Base-by-base conservation (phyloP, 1,139 yeast species). In the Yamadazyma friedrichii region DNA sequence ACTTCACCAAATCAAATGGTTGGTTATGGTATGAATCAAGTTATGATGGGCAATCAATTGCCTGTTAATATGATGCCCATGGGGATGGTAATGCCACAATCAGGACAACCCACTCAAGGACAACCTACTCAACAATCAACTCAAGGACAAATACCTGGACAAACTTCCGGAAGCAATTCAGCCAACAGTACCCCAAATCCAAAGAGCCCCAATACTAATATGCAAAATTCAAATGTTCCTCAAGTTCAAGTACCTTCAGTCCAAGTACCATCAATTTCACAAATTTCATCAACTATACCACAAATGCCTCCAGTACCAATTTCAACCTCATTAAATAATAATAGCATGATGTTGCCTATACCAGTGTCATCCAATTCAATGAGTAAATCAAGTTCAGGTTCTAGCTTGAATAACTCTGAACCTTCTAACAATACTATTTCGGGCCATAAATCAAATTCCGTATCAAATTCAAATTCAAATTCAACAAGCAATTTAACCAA, bases 51-150 rank as follows among this genome's bases (percentile, higher is more conserved):
- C 10, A 12, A 25, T 15, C 36, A 33, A 11, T 33, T 24, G 11
- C 36, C 36, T 9, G 36, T 33, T 16, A 24, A 24, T 15, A 25
- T 33, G 36, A 16, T 33, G 13, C 36, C 36, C n/a, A 33, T 33
- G 36, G 36, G 36, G 12, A 16, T 33, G 10, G 27, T 15, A 16
- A 35, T 31, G 28, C 27, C 5, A 25, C 12, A 6, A 25, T 11
- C 11, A n/a, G 28, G 28, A 10, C 28, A 26, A 26, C 28, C 15
- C 9, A n/a, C 20, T 17, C 58, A 3, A 50, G 45, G 15, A 38
- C 50, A 11, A 20, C 45, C 9, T 15, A 44, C 1, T 31, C 42
- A 25, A n/a, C 43, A 16, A 28, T 43, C 38, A 25, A 25, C 12
- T 6, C 28, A 25, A 6, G 5, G 4, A 27, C 30, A 27, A 27